Conservation (phyloP, 306 rosid species). For the Cucurbita ficifolia region DNA sequence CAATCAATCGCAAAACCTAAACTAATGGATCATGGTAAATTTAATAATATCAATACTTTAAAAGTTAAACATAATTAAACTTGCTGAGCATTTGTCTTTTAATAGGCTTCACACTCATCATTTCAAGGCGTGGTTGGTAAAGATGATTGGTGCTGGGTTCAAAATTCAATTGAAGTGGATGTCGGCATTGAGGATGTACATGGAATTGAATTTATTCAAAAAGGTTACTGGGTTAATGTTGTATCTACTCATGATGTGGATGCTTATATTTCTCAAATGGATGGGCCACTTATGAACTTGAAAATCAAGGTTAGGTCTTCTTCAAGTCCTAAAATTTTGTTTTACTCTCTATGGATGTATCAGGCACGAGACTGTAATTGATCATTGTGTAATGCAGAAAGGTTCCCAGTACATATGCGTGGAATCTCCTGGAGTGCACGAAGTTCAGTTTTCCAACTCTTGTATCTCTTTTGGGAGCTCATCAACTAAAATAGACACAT, state of each 20-base stretch:
- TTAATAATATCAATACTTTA: no score
- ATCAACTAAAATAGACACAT: constrained; percentile 55
- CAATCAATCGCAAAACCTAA: no score
- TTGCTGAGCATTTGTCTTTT: constrained; percentile 13
- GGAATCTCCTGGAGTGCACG: constrained; percentile 79
- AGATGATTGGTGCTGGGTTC: constrained; percentile 98
- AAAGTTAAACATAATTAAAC: neutral
- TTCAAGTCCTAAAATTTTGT: neutral
- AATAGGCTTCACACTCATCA: constrained; percentile 57
- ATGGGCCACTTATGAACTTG: constrained; percentile 45
- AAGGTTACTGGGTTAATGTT: constrained; percentile 70
- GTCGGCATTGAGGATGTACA: constrained; percentile 66
- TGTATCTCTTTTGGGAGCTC: constrained; percentile 91
- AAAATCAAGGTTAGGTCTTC: constrained; percentile 45
- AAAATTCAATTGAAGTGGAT: constrained; percentile 47
- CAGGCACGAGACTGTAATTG: constrained; percentile 3
- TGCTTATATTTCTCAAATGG: constrained; percentile 56
- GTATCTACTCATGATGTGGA: constrained; percentile 80
- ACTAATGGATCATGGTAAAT: no score
- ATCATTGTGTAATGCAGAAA: constrained; percentile 55
- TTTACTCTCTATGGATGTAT: neutral
- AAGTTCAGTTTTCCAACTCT: constrained; percentile 57
- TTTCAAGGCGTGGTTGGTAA: constrained; percentile 22
- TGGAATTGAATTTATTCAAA: constrained; percentile 67
- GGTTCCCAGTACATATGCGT: constrained; percentile 75